Evolutionary conservation across 2,329 filamentous ascomycete species (phyloP).

Genomic region (Colletotrichum sp.): DNA sequence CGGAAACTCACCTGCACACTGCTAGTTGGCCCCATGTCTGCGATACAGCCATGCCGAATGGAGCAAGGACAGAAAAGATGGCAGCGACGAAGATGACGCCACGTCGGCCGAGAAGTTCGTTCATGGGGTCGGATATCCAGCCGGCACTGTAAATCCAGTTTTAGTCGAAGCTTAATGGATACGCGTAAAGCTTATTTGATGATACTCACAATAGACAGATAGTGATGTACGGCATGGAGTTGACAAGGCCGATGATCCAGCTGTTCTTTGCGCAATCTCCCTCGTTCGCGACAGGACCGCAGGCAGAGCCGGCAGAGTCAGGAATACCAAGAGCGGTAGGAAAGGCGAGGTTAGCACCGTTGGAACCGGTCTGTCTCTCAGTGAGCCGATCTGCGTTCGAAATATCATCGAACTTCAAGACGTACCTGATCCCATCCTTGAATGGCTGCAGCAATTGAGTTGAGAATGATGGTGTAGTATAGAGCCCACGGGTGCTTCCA

Average conservation of each 20-base stretch:
- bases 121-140: conserved; percentile 68
- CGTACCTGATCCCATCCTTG: conserved; percentile 50
- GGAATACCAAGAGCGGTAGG: conserved; percentile 48
- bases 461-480: conserved; percentile 55
- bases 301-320: conserved; percentile 30
- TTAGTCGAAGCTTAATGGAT: background rate
- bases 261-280: conserved; percentile 49
- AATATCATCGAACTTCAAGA: background rate
- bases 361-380: conserved; percentile 42
- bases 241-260: conserved; percentile 68
- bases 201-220: conserved; percentile 44
- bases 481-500: conserved; percentile 54
- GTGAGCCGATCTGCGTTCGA: background rate
- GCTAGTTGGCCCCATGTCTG: conserved; percentile 65
- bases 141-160: conserved; percentile 44
- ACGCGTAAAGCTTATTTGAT: background rate
- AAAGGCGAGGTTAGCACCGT: conserved; percentile 54
- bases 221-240: conserved; percentile 50
- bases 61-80: conserved; percentile 65
- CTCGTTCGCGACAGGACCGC: conserved; percentile 34
- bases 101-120: conserved; percentile 62
- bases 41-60: conserved; percentile 63
- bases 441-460: conserved; percentile 58
- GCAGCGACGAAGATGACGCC: conserved; percentile 69
- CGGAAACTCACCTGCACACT: conserved; percentile 49